Conservation (phyloP, 306 rosid species). For the Prosopis cineraria region DNA sequence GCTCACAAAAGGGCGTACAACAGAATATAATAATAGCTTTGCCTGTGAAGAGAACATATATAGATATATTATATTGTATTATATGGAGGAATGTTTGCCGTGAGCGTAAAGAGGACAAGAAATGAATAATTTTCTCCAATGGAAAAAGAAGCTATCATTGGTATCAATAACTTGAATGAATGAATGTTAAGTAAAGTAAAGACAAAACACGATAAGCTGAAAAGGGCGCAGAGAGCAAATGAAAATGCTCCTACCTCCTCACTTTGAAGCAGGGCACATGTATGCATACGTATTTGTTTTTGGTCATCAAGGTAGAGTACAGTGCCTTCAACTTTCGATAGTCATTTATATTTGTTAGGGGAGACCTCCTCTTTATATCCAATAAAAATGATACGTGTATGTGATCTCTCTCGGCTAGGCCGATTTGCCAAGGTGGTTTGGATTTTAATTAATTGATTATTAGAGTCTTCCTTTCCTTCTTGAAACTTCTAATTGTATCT, state of each 20-base stretch:
- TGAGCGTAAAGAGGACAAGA: neutral
- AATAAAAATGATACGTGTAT: neutral
- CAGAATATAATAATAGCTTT: neutral
- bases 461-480: neutral
- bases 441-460: neutral
- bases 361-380: neutral
- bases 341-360: neutral
- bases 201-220: conserved; percentile 37
- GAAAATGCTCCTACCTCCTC: conserved; percentile 22
- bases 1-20: conserved; percentile 2
- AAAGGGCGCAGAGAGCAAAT: conserved; percentile 10
- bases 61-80: neutral
- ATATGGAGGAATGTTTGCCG: conserved; percentile 15
- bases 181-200: conserved; percentile 35
- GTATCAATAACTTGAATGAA: conserved; percentile 1
- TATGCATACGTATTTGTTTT: neutral
- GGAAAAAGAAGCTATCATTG: conserved; percentile 26
- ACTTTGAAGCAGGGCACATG: conserved; percentile 20
- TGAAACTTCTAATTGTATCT: no score
- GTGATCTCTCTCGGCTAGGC: neutral
- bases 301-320: neutral
- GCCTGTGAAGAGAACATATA: neutral
- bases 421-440: neutral
- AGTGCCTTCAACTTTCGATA: neutral
- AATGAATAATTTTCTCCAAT: conserved; percentile 20